Conservation (phyloP, 2,329 filamentous ascomycete species). For the Sphaerostilbella broomeana region DNA sequence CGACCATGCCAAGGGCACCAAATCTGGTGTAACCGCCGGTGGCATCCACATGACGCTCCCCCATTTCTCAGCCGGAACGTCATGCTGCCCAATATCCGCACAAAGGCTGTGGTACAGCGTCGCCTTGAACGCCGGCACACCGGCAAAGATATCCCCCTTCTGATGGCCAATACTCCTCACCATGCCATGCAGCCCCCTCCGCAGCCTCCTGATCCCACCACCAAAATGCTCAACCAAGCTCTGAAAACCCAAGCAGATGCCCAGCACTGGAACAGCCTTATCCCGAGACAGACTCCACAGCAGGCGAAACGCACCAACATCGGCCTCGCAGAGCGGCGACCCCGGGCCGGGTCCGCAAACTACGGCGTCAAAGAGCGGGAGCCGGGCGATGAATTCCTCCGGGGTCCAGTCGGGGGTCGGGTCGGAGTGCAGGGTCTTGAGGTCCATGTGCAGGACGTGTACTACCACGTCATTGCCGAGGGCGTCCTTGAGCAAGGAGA, state of each 20-base stretch:
- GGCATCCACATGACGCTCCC: conserved; percentile 34
- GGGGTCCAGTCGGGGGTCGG: conserved; percentile 37
- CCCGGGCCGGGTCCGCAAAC: conserved; percentile 90
- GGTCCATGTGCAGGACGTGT: conserved; percentile 31
- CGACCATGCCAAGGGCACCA: conserved; percentile 59
- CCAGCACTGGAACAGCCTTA: conserved; percentile 67
- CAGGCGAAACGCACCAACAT: conserved; percentile 74
- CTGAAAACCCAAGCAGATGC: conserved; percentile 86
- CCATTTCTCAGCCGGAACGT: conserved; percentile 31
- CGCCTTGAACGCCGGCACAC: conserved; percentile 54
- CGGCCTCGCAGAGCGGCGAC: conserved; percentile 61
- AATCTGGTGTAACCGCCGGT: conserved; percentile 29
- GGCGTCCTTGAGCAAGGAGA: conserved; percentile 67
- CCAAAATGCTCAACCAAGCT: conserved; percentile 66
- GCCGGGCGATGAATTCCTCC: conserved; percentile 31
- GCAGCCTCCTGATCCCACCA: conserved; percentile 57
- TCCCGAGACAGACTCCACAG: conserved; percentile 63
- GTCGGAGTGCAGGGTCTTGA: conserved; percentile 61
- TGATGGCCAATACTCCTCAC: conserved; percentile 59
- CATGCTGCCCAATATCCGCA: conserved; percentile 47
- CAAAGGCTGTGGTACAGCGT: conserved; percentile 70
- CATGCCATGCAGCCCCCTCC: conserved; percentile 76
- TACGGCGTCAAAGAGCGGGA: conserved; percentile 68
- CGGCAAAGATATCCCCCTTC: conserved; percentile 58
- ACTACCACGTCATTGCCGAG: conserved; percentile 60